A percentile compares a stretch with the other conserved stretches of the same genome.
Evolutionary conservation across 345 rosid species (phyloP).

Genomic region (Populus pruinosa): DNA sequence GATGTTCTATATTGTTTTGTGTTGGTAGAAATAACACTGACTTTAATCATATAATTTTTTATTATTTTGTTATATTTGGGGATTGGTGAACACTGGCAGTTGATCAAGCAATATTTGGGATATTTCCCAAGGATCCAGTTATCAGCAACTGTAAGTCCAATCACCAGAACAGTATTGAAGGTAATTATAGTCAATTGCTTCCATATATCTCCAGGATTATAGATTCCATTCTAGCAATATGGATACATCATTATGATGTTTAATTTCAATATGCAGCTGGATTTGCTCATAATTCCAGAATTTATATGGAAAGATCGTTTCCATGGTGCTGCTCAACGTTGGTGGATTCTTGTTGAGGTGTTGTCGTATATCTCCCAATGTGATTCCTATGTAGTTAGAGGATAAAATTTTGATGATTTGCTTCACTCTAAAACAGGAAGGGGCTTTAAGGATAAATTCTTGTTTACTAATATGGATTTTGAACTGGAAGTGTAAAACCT

Average conservation of each 20-base stretch:
- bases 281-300: constrained; percentile 77
- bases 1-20: background rate
- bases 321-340: constrained; percentile 83
- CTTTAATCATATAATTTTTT: constrained; percentile 7
- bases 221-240: background rate
- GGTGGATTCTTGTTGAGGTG: constrained; percentile 99
- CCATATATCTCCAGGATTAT: background rate
- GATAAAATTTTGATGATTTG: background rate
- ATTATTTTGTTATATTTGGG: background rate
- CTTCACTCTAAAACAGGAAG: background rate
- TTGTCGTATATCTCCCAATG: constrained; percentile 13
- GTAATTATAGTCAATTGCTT: constrained; percentile 32
- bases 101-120: constrained; percentile 84
- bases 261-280: constrained; percentile 52
- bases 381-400: background rate
- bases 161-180: constrained; percentile 97
- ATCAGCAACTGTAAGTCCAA: constrained; percentile 88
- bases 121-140: constrained; percentile 79
- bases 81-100: constrained; percentile 31
- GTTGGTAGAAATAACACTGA: background rate
- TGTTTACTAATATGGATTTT: background rate
- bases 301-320: constrained; percentile 92
- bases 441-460: background rate
- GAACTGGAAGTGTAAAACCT: background rate
- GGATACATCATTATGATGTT: background rate